Evolutionary conservation across 2,329 filamentous ascomycete species (phyloP).

Genomic region (Pseudogymnoascus sp.): DNA sequence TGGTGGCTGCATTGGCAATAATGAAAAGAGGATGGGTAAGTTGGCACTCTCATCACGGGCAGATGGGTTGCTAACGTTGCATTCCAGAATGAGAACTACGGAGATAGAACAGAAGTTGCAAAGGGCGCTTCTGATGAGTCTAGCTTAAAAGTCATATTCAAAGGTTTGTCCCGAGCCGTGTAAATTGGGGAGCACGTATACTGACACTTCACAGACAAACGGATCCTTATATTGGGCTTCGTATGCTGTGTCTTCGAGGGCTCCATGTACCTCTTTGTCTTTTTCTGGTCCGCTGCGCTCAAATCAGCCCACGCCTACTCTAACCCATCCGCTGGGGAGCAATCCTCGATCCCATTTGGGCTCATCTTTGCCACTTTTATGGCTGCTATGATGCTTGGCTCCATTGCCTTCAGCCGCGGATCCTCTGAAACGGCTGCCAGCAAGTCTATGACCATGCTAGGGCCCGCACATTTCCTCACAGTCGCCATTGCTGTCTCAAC

Average conservation of each 20-base stretch:
- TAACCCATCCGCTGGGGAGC: slow-evolving; percentile 11
- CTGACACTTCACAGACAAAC: slow-evolving; percentile 32
- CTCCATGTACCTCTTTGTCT: slow-evolving; percentile 54
- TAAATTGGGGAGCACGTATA: slow-evolving; percentile 12
- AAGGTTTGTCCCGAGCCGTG: slow-evolving; percentile 6
- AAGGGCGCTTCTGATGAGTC: slow-evolving; percentile 15
- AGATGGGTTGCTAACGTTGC: background rate
- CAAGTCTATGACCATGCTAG: slow-evolving; percentile 23
- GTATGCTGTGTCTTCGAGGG: slow-evolving; percentile 52
- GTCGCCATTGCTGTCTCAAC: slow-evolving; percentile 33
- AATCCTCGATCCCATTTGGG: slow-evolving; percentile 33
- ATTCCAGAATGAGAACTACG: slow-evolving; percentile 42
- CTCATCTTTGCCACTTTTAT: slow-evolving; percentile 51
- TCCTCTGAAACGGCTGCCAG: background rate
- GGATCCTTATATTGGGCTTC: slow-evolving; percentile 42
- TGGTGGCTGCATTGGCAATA: slow-evolving; percentile 35
- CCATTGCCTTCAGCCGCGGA: slow-evolving; percentile 39
- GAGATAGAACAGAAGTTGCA: slow-evolving; percentile 24
- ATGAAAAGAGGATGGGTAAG: slow-evolving; percentile 44
- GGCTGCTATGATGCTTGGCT: slow-evolving; percentile 51
- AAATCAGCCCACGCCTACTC: slow-evolving; percentile 38
- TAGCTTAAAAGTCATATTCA: slow-evolving; percentile 18
- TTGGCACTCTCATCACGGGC: slow-evolving; percentile 4
- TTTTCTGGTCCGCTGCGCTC: slow-evolving; percentile 53
- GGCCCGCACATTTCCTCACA: slow-evolving; percentile 28